Evolutionary conservation across 192 early-diverging fungal species (phyloP).

Genomic region (Gaertneriomyces semiglobifer): DNA sequence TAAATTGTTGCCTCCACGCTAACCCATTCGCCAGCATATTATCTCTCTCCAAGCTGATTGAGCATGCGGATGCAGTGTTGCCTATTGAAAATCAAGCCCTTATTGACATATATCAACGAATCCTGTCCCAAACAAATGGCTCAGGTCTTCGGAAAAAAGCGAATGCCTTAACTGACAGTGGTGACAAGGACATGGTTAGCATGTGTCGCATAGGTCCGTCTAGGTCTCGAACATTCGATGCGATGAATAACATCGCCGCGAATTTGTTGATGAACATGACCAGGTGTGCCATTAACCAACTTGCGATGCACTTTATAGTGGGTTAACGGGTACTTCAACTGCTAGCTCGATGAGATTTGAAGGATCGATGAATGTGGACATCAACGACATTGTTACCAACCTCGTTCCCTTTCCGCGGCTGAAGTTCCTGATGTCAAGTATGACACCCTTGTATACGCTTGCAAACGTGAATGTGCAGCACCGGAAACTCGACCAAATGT

Average conservation of each 20-base stretch:
- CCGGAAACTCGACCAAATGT: constrained; percentile 57
- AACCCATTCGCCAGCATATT: constrained; percentile 32
- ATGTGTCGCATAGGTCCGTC: constrained; percentile 20
- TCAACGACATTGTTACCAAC: constrained; percentile 63
- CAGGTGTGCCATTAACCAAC: constrained; percentile 31
- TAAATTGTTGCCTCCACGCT: neutral
- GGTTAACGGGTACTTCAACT: neutral
- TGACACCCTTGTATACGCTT: constrained; percentile 50
- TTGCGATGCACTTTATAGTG: neutral
- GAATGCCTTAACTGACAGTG: constrained; percentile 34
- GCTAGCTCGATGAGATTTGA: constrained; percentile 57
- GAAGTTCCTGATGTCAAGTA: constrained; percentile 55
- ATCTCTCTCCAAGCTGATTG: constrained; percentile 40
- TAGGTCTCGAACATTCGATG: constrained; percentile 42
- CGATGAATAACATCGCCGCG: constrained; percentile 61
- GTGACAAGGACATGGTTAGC: constrained; percentile 23
- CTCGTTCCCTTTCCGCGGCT: constrained; percentile 58
- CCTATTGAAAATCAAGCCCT: constrained; percentile 58
- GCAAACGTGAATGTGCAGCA: constrained; percentile 28
- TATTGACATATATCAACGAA: constrained; percentile 42
- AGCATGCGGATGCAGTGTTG: constrained; percentile 49
- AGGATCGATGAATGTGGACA: constrained; percentile 61
- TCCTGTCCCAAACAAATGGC: constrained; percentile 24
- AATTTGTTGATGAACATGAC: constrained; percentile 58
- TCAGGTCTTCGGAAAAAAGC: neutral